Evolutionary conservation across 257 asterid species (phyloP), one percentile per base, ranked within the genome.

Genomic region (Galeopsis tetrahit): DNA sequence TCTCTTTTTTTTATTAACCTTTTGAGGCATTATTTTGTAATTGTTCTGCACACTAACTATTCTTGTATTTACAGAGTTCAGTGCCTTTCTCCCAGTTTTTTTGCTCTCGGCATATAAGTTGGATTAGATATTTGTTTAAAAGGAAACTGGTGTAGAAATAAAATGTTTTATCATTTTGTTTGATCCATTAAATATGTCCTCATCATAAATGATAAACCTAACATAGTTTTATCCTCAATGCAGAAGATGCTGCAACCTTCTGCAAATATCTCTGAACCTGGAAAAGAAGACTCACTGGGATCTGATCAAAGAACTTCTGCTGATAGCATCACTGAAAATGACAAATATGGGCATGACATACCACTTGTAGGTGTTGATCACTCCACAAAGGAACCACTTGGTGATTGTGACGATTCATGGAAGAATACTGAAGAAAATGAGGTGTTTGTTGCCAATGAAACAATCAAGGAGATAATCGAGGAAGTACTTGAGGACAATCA

Each of bases 401-500:
- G 31, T 44, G 72, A 69, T 63, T 17, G 32, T 63, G 76, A 43
- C 43, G 56, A 38, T 71, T 39, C 71, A 55, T 60, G 48, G 75
- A 66, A 10, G 46, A 49, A 68, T 39, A 63, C 40, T 48, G 70
- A 66, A 69, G 63, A 57, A 59, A 33, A 34, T 59, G 77, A 65
- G 51, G 52, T 63, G 36, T 8, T 73, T 43, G 69, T 51, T 15
- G 64, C 31, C 64, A 63, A 42, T 34, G 53, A 43, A 15, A 65
- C 43, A 39, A 68, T 58, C 39, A 73, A 56, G 69, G 72, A 52
- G 74, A 69, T 59, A 33, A 74, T 69, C 10, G 86, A 80, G 63
- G 82, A 73, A 68, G 59, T 65, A 32, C 72, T 66, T n/a, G 87
- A 80, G 65, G 82, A 74, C 6, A 39, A 69, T 69, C 73, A 74